Evolutionary conservation across 2,329 filamentous ascomycete genomes (phyloP).

Genomic region (Fusarium sp.): DNA sequence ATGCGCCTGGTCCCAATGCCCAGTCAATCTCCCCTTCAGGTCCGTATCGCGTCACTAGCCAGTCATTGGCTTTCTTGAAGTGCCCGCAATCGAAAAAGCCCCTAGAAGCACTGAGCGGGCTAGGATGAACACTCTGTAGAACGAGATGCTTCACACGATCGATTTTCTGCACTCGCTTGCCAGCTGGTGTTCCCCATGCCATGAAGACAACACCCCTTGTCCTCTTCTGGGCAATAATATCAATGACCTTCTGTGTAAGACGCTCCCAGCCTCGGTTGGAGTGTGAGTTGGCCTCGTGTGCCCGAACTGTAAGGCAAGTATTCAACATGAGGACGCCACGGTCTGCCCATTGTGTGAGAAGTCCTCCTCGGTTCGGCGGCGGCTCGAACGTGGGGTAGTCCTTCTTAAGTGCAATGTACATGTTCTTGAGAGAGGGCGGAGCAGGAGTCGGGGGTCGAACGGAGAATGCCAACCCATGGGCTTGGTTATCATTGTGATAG

Average conservation of each 20-base stretch:
- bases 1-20: constrained; percentile 67
- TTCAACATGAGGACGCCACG: constrained; percentile 94
- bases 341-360: constrained; percentile 94
- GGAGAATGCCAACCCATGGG: constrained; percentile 96
- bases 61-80: constrained; percentile 86
- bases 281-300: constrained; percentile 90
- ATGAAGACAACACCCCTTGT: constrained; percentile 91
- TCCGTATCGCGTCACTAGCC: constrained; percentile 85
- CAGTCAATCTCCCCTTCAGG: constrained; percentile 87
- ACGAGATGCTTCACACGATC: constrained; percentile 84
- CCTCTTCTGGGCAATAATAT: constrained; percentile 84
- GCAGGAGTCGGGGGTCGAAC: constrained; percentile 90
- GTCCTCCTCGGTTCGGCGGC: constrained; percentile 83
- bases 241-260: constrained; percentile 93
- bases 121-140: constrained; percentile 90
- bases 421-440: constrained; percentile 92
- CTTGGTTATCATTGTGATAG: constrained; percentile 96
- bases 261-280: constrained; percentile 90
- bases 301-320: constrained; percentile 93
- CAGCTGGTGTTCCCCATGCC: constrained; percentile 92
- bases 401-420: constrained; percentile 88
- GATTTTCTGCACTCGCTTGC: constrained; percentile 81
- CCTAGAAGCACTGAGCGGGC: constrained; percentile 85
- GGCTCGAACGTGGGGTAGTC: constrained; percentile 86
- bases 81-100: constrained; percentile 90